Evolutionary conservation across 805 yeast genomes (phyloP).

Genomic region (Sugiyamaella americana): DNA sequence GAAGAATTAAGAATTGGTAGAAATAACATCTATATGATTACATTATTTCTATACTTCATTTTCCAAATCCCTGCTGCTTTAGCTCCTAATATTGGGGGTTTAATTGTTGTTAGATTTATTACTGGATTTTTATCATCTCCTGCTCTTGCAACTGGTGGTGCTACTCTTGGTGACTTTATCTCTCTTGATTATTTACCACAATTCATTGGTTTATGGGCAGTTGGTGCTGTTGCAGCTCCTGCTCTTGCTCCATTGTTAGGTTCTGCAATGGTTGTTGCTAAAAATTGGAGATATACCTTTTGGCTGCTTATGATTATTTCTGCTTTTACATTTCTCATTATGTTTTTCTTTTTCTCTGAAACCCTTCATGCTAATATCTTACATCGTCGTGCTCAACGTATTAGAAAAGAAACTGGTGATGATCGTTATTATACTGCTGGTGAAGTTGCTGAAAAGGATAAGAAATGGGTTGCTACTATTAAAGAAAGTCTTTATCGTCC

Average conservation of each 20-base stretch:
- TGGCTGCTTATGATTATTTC: conserved; percentile 43
- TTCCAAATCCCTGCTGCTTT: conserved; percentile 55
- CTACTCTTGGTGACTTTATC: conserved; percentile 47
- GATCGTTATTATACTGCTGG: conserved; percentile 37
- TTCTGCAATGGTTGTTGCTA: conserved; percentile 41
- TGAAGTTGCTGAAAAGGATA: conserved; percentile 21
- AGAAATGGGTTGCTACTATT: conserved; percentile 6
- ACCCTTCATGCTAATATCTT: conserved; percentile 42
- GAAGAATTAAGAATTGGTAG: conserved; percentile 46
- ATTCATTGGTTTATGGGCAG: conserved; percentile 47
- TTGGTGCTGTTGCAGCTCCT: conserved; percentile 52
- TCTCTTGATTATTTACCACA: conserved; percentile 36
- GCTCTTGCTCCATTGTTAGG: conserved; percentile 53
- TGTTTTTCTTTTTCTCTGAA: conserved; percentile 43
- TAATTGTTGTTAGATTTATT: conserved; percentile 46
- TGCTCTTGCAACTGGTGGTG: conserved; percentile 53
- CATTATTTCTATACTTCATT: conserved; percentile 43
- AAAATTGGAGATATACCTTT: conserved; percentile 50
- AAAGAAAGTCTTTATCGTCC: conserved; percentile 33
- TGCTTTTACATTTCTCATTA: conserved; percentile 35
- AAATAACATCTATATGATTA: conserved; percentile 39
- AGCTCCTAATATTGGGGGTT: conserved; percentile 44
- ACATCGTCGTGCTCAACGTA: conserved; percentile 42
- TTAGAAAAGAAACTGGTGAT: conserved; percentile 46
- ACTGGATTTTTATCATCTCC: conserved; percentile 54